Conservation (phyloP, 805 yeast species). For the Saccharomycopsis guyanensis region DNA sequence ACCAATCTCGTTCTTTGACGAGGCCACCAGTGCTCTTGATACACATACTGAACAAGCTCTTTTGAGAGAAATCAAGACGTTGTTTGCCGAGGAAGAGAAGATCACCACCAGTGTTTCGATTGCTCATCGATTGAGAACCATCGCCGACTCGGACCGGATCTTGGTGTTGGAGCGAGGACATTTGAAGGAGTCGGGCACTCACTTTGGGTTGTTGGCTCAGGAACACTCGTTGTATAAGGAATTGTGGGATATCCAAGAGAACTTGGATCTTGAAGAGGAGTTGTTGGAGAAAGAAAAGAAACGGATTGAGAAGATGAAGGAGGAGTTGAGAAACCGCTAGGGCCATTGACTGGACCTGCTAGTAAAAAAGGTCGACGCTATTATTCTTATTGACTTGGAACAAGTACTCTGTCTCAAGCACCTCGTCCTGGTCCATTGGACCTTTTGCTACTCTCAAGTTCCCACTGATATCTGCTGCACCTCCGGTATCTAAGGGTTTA, state of each 20-base stretch:
- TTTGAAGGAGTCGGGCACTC: slow-evolving; percentile 87
- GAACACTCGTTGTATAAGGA: slow-evolving; percentile 61
- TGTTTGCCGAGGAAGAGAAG: slow-evolving; percentile 42
- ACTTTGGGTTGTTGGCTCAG: slow-evolving; percentile 47
- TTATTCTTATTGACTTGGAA: slow-evolving; percentile 18
- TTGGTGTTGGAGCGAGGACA: slow-evolving; percentile 74
- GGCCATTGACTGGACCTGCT: slow-evolving; percentile 1
- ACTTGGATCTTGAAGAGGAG: slow-evolving; percentile 44
- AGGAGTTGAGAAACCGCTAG: too few relatives aligned
- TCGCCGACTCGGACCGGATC: slow-evolving; percentile 90
- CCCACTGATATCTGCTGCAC: slow-evolving; percentile 20
- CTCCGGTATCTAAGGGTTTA: slow-evolving; percentile 20
- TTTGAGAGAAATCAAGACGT: slow-evolving; percentile 60
- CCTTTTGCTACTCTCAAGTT: slow-evolving; percentile 15
- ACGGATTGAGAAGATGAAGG: slow-evolving; percentile 16
- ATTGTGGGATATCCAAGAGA: slow-evolving; percentile 91
- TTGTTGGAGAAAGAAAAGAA: slow-evolving; percentile 27
- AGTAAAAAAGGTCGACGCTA: slow-evolving; percentile 16
- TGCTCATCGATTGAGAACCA: slow-evolving; percentile 90
- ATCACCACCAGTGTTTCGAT: slow-evolving; percentile 69
- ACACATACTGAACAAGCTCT: slow-evolving; percentile 91
- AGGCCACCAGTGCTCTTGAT: slow-evolving; percentile 93
- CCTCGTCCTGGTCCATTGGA: background rate
- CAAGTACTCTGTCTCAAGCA: slow-evolving; percentile 15
- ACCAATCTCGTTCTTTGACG: slow-evolving; percentile 91